Evolutionary conservation across 2,329 filamentous ascomycete species (phyloP), one percentile per base, ranked within the genome.

Genomic region (Paradendryphiella salina): DNA sequence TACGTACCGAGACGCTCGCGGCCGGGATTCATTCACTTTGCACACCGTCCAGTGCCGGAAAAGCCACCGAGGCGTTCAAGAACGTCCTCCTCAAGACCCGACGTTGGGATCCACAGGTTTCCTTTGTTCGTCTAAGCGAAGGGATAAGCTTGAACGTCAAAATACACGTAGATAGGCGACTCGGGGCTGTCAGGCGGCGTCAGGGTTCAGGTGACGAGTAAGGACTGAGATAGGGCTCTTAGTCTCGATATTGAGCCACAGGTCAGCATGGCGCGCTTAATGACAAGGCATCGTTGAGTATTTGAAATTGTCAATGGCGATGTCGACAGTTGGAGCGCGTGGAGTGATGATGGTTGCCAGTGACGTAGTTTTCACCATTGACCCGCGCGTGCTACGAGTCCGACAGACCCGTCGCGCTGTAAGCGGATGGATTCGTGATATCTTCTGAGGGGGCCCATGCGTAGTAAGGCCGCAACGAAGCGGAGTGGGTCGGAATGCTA

Each of bases 231-330:
- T 67, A 58, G 46, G 57, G 54, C 63, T 66, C 63, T 67, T 52
- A 67, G 62, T 61, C 50, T n/a, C n/a, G n/a, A 64, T 60, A 53
- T 47, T 54, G 59, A 65, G 55, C 58, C 61, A 60, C 61, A 58
- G 43, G 14, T 33, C 32, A 43, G 41, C 40, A 42, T 39, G 48
- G 50, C 49, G 50, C 45, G 40, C 46, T 34, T 15, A 29, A 14
- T 18, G 34, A 29, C 31, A 34, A 43, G 34, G 28, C 23, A 31
- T 31, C 36, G 28, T 15, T 17, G 14, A 34, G 26, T 28, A 38
- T 5, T 5, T 14, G 13, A 31, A 41, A 31, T 40, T 23, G 39
- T 43, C 46, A 45, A 37, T 28, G 10, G 13, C n/a, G 17, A 28
- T 40, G 35, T 21, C 32, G 31, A 36, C 34, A 14, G 18, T 20